Evolutionary conservation across 2,329 filamentous ascomycete genomes (phyloP).

Genomic region (Aspergillus sclerotialis): DNA sequence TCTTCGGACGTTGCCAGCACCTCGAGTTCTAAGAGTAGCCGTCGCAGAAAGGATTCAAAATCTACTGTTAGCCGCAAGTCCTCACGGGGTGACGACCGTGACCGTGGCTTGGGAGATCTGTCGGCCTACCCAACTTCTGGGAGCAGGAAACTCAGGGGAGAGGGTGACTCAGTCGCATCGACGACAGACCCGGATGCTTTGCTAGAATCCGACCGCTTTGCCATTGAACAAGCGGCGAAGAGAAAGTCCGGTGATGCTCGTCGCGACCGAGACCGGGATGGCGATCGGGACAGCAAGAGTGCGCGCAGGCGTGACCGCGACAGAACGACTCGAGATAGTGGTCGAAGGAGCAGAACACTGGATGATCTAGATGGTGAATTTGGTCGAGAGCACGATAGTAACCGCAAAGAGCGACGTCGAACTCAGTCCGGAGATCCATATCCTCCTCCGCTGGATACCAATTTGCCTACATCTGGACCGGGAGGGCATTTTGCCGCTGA

Average conservation of each 20-base stretch:
- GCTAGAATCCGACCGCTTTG: slow-evolving; percentile 19
- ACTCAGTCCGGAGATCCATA: slow-evolving; percentile 23
- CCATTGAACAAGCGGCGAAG: slow-evolving; percentile 22
- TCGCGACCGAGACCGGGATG: slow-evolving; percentile 14
- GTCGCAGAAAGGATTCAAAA: slow-evolving; percentile 27
- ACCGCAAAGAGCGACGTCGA: slow-evolving; percentile 17
- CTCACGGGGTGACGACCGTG: slow-evolving; percentile 42
- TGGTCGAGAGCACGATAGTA: slow-evolving; percentile 11
- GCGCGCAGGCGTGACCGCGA: slow-evolving; percentile 17
- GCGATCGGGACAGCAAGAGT: slow-evolving; percentile 11
- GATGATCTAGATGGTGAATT: slow-evolving; percentile 15
- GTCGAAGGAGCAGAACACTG: slow-evolving; percentile 8
- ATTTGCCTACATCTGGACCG: slow-evolving; percentile 15
- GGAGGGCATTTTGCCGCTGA: slow-evolving; percentile 23
- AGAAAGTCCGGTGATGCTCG: slow-evolving; percentile 19
- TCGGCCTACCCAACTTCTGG: slow-evolving; percentile 15
- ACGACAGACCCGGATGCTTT: slow-evolving; percentile 30
- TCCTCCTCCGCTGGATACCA: slow-evolving; percentile 13
- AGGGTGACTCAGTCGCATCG: slow-evolving; percentile 26
- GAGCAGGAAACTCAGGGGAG: slow-evolving; percentile 20
- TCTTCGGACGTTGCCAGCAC: slow-evolving; percentile 27
- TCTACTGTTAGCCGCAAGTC: slow-evolving; percentile 32
- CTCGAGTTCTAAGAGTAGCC: slow-evolving; percentile 22
- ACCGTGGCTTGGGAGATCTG: slow-evolving; percentile 31
- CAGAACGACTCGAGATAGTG: slow-evolving; percentile 21